Percentiles rank a stretch among this genome's conserved stretches.
Conservation (phyloP, 2,329 filamentous ascomycete genomes). For the Sporothrix pallida region DNA sequence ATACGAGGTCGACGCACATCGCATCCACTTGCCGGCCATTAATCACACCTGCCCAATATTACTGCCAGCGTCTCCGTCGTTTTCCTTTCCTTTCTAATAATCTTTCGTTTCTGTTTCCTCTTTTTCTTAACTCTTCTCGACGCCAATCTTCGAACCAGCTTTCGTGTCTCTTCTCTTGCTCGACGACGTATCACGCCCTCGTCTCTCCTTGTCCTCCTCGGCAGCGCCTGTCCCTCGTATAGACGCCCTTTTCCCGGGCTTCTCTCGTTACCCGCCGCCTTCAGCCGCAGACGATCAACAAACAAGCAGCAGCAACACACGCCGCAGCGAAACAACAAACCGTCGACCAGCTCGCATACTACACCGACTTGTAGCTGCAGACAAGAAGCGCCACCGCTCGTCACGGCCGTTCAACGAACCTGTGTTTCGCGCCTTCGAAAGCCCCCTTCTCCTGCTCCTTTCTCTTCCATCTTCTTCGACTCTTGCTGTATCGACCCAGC, state of each 20-base stretch:
- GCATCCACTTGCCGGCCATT: slow-evolving; percentile 15
- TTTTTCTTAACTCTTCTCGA: background rate
- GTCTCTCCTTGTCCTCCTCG: slow-evolving; percentile 15
- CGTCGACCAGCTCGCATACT: background rate
- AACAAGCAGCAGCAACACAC: slow-evolving; percentile 15
- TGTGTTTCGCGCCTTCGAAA: background rate
- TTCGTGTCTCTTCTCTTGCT: background rate
- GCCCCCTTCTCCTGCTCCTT: background rate
- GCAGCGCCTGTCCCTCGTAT: slow-evolving; percentile 19
- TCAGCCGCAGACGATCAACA: slow-evolving; percentile 25
- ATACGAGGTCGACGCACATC: slow-evolving; percentile 5
- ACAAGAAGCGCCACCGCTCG: slow-evolving; percentile 9
- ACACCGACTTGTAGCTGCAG: slow-evolving; percentile 11
- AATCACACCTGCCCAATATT: slow-evolving; percentile 6
- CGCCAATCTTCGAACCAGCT: background rate
- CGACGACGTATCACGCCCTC: background rate
- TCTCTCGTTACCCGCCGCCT: slow-evolving; percentile 20
- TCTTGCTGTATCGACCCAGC: slow-evolving; percentile 9
- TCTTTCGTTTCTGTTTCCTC: background rate
- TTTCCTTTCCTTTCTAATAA: background rate
- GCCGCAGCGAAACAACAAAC: slow-evolving; percentile 7
- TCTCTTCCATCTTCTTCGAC: background rate
- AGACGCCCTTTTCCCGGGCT: slow-evolving; percentile 2
- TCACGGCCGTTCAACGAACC: slow-evolving; percentile 17
- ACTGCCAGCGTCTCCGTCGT: background rate